These are phyloP conservation scores for Perkinsus olseni DNA, from an alignment of 169 alveolate genomes.

Conservation along the genomic window DNA sequence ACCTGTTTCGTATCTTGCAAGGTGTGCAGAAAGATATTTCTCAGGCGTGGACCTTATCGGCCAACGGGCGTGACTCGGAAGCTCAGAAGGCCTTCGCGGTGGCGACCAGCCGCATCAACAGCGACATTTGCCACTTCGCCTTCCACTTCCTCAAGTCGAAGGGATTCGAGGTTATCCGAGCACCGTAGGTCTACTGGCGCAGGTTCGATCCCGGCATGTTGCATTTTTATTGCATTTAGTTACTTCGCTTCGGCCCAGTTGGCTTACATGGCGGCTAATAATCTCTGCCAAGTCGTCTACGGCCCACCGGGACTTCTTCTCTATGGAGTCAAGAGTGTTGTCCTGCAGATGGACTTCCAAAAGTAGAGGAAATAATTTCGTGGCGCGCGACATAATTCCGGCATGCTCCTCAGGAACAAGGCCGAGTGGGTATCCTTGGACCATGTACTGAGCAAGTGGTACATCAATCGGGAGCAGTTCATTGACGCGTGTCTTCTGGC, in stretches of 20 bases:
- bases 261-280: slow-evolving; percentile 12
- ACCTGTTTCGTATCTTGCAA: neutral
- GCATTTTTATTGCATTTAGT: neutral
- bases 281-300: slow-evolving; percentile 18
- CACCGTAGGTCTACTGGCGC: slow-evolving; percentile 14
- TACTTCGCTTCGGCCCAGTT: slow-evolving; percentile 33
- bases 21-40: neutral
- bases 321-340: slow-evolving; percentile 21
- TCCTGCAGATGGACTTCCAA: slow-evolving; percentile 15
- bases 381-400: neutral
- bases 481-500: slow-evolving; percentile 39
- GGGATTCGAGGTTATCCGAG: slow-evolving; percentile 18
- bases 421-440: slow-evolving; percentile 1
- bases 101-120: slow-evolving; percentile 15
- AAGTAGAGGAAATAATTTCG: neutral
- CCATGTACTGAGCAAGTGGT: neutral
- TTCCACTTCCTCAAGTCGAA: slow-evolving; percentile 17
- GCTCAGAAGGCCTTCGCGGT: neutral
- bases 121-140: slow-evolving; percentile 18
- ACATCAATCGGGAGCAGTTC: slow-evolving; percentile 22
- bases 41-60: neutral
- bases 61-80: neutral
- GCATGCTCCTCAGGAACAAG: neutral
- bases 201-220: neutral
- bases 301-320: slow-evolving; percentile 31